Evolutionary conservation across 2,329 filamentous ascomycete species (phyloP).

Genomic region (Fusarium marasasianum): DNA sequence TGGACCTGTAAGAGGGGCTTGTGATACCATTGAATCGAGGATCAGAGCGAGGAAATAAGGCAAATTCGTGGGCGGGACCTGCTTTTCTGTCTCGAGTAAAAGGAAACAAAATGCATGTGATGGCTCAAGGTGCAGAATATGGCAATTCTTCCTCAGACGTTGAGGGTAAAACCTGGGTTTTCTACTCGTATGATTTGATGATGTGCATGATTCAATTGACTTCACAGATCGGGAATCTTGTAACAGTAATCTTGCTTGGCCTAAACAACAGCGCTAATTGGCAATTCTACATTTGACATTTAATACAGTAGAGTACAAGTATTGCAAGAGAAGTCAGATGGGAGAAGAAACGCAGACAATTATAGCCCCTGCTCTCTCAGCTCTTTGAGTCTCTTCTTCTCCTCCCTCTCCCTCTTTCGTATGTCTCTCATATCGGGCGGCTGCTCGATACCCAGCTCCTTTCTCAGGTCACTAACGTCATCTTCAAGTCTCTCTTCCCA

Average conservation of each 20-base stretch:
- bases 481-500: slow-evolving; percentile 95
- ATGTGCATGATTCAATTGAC: background rate
- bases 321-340: background rate
- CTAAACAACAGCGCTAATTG: slow-evolving; percentile 6
- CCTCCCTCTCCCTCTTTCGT: slow-evolving; percentile 73
- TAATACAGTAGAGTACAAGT: slow-evolving; percentile 18
- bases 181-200: background rate
- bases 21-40: slow-evolving; percentile 20
- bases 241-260: background rate
- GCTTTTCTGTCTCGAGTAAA: slow-evolving; percentile 6
- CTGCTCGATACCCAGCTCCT: slow-evolving; percentile 82
- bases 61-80: slow-evolving; percentile 9
- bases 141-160: background rate
- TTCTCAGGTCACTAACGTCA: slow-evolving; percentile 79
- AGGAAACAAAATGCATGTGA: slow-evolving; percentile 6
- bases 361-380: slow-evolving; percentile 38
- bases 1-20: slow-evolving; percentile 62
- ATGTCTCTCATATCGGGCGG: slow-evolving; percentile 87
- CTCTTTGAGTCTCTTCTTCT: slow-evolving; percentile 71
- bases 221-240: background rate
- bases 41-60: background rate
- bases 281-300: background rate
- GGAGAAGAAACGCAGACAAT: background rate
- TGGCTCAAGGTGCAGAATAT: background rate
- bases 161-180: background rate